Evolutionary conservation across 2,329 filamentous ascomycete genomes (phyloP).

Genomic region (Diaporthe capsici): DNA sequence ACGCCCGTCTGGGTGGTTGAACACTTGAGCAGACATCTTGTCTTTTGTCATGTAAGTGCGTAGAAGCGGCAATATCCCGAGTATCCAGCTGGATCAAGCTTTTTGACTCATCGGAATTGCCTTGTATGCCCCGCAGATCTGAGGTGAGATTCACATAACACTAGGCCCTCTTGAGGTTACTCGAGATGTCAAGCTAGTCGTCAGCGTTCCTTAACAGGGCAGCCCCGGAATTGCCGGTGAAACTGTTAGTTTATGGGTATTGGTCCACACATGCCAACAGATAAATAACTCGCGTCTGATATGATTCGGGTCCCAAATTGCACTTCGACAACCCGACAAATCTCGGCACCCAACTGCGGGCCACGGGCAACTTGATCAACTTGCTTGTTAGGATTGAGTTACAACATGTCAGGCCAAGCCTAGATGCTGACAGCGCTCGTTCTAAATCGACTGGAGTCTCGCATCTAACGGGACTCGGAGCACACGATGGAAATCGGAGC

Average conservation of each 20-base stretch:
- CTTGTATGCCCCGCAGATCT: background rate
- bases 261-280: background rate
- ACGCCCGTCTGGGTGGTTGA: constrained; percentile 37
- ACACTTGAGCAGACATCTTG: constrained; percentile 30
- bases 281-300: background rate
- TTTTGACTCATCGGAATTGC: background rate
- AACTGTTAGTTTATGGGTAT: background rate
- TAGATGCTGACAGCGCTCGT: background rate
- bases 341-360: background rate
- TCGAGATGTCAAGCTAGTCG: background rate
- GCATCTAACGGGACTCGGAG: background rate
- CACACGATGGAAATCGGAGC: background rate
- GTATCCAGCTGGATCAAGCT: background rate
- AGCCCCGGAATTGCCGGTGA: background rate
- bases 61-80: background rate
- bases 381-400: background rate
- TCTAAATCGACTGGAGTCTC: background rate
- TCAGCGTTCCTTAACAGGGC: background rate
- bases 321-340: background rate
- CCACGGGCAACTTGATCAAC: background rate
- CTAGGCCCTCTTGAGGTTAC: background rate
- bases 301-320: background rate
- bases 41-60: background rate
- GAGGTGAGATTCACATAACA: constrained; percentile 9
- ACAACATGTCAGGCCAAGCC: background rate